Base-by-base conservation (phyloP, 2,329 filamentous ascomycete genomes). In the Podosphaera aphanis region DNA sequence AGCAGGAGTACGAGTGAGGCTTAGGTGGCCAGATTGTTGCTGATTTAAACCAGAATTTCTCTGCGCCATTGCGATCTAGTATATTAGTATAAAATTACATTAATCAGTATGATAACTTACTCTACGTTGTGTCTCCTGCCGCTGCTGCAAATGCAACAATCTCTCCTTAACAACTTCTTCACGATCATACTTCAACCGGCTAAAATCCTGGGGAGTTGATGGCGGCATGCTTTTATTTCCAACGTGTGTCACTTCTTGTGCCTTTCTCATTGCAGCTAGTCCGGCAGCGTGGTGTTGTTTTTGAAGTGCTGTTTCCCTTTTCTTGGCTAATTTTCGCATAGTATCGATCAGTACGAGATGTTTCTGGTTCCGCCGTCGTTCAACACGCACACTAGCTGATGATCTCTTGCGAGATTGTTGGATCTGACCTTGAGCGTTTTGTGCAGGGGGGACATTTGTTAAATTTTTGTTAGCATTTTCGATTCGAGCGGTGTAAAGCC, bases 281-380 rank as follows among this genome's bases (percentile, higher is more conserved):
- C 74, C 73, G 10, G 78, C 73, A 49, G 75, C 71, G 58, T 94
- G 84, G 57, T 88, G 81, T 59, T 90, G 83, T 65, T 95, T 95
- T 58, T 90, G 84, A 23, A 76, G 66, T 21, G 74, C 71, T 10
- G 81, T 80, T 63, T 98, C 90, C 21, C 88, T 75, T 63, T 94
- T 95, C 67, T 93, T 92, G 0, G 86, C 86, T 42, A 93, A 62
- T 60, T 95, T 98, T 37, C 86, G 75, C 83, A 95, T 94, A 2
- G 83, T 83, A 62, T 95, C 88, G 53, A 98, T 78, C 55, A 95
- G 70, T 40, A 81, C 82, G 47, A 95, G 66, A 57, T 94, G 83
- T 57, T 85, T 83, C 50, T 85, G 82, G 51, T 84, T 83, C 51
- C 83, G 77, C 47, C 86, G 75, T 50, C 86, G 75, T 57, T 95